Base-by-base conservation (phyloP, 495 filamentous ascomycete species). In the Lasiosphaeria ovina region DNA sequence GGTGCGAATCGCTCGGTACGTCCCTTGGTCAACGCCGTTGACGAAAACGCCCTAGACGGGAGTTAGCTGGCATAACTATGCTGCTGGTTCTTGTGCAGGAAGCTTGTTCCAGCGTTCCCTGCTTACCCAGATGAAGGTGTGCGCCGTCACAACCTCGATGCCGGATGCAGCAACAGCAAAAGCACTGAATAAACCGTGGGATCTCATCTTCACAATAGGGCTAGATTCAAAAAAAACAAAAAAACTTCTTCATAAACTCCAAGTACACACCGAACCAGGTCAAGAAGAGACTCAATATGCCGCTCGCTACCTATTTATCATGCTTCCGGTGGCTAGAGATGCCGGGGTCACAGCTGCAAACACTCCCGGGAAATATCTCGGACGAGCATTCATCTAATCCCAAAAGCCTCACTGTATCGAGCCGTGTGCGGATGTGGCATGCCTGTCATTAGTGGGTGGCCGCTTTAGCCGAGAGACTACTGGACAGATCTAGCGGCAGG, bases 21-120 rank as follows among this genome's bases (percentile, higher is more conserved):
- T 70, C 17, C 78, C 77, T 58, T 75, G 75, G 56, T 78, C 75
- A 3, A 75, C 73, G 61, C 74, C 78, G 52, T 81, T 80, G 42
- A 79, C 73, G 35, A 62, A 77, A 31, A 79, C 69, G 60, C 67
- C 67, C 73, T 75, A 35, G 5, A n/a, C 8, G 38, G 14, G 38
- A 42, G 14, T 42, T 14, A 24, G 1, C 1, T 51, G 44, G 61
- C 35, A 65, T 57, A 33, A 35, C 14, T 49, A 16, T 51, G 4
- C 8, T 16, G 24, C 6, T 1, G 47, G 48, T 17, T 16, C 14
- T 14, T 34, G 4, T 36, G 11, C 6, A 8, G 33, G 32, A 16
- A 7, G n/a, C 16, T 31, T 34, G 35, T 16, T 47, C 8, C 12
- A 11, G 44, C n/a, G 11, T 31, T 45, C 8, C 4, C 17, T 45